Evolutionary conservation across 1,284 basidiomycete genomes (phyloP).

Genomic region (Pascua guehoae): DNA sequence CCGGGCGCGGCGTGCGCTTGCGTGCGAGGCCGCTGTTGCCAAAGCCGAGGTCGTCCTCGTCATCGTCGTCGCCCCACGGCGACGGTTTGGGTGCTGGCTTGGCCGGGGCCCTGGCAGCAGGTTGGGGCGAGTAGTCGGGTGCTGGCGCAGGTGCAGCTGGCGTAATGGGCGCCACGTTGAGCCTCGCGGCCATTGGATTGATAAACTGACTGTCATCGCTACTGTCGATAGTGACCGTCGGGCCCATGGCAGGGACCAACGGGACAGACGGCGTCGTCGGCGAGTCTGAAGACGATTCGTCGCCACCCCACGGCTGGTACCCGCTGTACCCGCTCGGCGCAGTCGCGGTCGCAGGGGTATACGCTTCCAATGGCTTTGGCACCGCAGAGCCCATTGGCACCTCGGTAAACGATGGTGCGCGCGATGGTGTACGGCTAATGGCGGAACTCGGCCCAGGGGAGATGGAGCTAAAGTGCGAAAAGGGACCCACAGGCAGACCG

Average conservation of each 20-base stretch:
- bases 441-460: conserved; percentile 75
- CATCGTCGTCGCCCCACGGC: conserved; percentile 54
- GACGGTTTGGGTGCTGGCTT: conserved; percentile 2
- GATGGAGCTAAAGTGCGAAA: conserved; percentile 91
- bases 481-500: conserved; percentile 64
- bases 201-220: conserved; percentile 58
- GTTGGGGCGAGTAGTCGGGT: conserved; percentile 1
- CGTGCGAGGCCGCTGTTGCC: conserved; percentile 62
- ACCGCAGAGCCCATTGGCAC: no score
- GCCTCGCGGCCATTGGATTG: conserved; percentile 10
- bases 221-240: conserved; percentile 2
- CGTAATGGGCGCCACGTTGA: conserved; percentile 2
- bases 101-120: neutral
- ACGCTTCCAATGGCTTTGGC: no score
- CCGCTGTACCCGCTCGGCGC: neutral
- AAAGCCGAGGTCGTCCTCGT: conserved; percentile 85
- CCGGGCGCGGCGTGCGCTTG: conserved; percentile 21
- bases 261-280: conserved; percentile 9
- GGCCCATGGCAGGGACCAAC: no score
- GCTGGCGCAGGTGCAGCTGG: neutral
- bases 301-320: conserved; percentile 15
- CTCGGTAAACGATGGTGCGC: no score
- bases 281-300: neutral
- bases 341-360: no score
- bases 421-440: conserved; percentile 24